Percentiles rank a stretch among this genome's conserved stretches.
Evolutionary conservation across 208 protist genomes (phyloP).

Genomic region (Porcisia hertigi): DNA sequence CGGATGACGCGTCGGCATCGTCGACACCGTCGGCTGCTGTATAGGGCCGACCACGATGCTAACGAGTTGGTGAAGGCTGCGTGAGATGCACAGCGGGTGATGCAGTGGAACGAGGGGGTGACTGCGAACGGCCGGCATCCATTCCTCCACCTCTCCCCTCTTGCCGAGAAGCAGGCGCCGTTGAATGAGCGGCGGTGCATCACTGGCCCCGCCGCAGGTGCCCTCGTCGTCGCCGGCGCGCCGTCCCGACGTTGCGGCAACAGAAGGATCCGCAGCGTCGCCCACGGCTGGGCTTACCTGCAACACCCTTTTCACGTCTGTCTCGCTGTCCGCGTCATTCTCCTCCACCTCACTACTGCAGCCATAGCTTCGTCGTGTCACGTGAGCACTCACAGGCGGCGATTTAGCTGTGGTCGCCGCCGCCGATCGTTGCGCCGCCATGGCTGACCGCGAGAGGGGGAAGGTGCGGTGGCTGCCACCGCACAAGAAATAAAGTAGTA

Average conservation of each 20-base stretch:
- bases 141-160: conserved; percentile 60
- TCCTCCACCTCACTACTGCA: conserved; percentile 13
- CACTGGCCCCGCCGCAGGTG: background rate
- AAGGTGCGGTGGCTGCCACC: conserved; percentile 76
- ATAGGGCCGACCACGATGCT: conserved; percentile 80
- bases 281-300: background rate
- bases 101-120: conserved; percentile 43
- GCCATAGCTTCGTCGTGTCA: background rate
- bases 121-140: conserved; percentile 38
- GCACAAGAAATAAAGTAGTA: conserved; percentile 66
- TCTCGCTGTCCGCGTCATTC: conserved; percentile 33
- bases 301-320: conserved; percentile 2
- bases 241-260: background rate
- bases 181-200: conserved; percentile 34
- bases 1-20: conserved; percentile 64
- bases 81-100: conserved; percentile 55
- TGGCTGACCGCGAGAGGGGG: conserved; percentile 34
- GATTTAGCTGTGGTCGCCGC: background rate
- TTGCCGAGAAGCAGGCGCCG: conserved; percentile 63
- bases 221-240: background rate
- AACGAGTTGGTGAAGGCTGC: conserved; percentile 72
- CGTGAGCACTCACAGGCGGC: background rate
- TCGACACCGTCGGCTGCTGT: conserved; percentile 71
- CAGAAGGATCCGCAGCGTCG: background rate
- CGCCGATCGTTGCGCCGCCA: conserved; percentile 18